Percentiles rank a stretch among this genome's conserved stretches.
Conservation (phyloP, 345 rosid species). For the Populus ilicifolia region DNA sequence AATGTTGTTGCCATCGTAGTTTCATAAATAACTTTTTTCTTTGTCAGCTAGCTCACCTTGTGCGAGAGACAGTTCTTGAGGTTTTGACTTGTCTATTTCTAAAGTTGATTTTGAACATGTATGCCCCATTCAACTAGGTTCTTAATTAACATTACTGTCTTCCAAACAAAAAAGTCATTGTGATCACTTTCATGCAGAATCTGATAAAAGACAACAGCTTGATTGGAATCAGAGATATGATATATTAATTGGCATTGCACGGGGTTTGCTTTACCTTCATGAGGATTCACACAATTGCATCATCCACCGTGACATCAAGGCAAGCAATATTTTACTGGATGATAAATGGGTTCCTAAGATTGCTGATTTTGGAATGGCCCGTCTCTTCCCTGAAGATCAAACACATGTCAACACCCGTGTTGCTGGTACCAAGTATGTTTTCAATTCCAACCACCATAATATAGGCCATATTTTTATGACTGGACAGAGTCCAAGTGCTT, state of each 20-base stretch:
- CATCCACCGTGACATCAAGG: conserved; percentile 94
- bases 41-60: neutral
- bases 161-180: neutral
- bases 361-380: conserved; percentile 99
- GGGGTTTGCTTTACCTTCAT: conserved; percentile 91
- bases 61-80: neutral
- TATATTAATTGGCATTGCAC: conserved; percentile 69
- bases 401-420: conserved; percentile 89
- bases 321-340: conserved; percentile 86
- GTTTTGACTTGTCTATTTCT: neutral
- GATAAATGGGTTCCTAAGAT: conserved; percentile 97
- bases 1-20: neutral
- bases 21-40: neutral
- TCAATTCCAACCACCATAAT: neutral
- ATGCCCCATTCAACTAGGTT: too few species aligned
- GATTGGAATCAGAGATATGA: conserved; percentile 82
- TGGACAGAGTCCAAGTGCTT: conserved; percentile 1
- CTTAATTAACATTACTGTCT: neutral
- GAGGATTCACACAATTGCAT: conserved; percentile 79
- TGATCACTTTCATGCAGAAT: conserved; percentile 40
- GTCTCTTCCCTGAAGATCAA: conserved; percentile 89
- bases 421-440: conserved; percentile 88
- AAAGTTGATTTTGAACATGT: too few species aligned
- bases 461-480: neutral
- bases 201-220: conserved; percentile 44